These are phyloP conservation scores for Aaosphaeria pasadenensis DNA, from an alignment of 2,329 filamentous ascomycete species.

Conservation along the genomic window DNA sequence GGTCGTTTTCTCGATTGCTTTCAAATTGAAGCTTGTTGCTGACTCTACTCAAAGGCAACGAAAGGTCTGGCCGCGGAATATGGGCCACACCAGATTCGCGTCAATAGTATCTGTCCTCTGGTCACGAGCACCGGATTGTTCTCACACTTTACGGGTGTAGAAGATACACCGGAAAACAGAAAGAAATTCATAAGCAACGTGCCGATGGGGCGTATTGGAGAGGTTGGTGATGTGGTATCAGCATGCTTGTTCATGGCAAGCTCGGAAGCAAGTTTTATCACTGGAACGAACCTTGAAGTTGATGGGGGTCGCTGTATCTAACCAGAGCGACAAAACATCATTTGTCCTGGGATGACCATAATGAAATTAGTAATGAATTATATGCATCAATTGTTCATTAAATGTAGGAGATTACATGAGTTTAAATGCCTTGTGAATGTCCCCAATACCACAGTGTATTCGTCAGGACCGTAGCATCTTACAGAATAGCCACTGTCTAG, in stretches of 20 bases:
- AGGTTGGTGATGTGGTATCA: conserved; percentile 59
- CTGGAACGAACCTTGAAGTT: conserved; percentile 48
- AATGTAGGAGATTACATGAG: too few relatives aligned
- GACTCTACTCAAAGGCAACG: conserved; percentile 42
- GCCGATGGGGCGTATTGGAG: conserved; percentile 58
- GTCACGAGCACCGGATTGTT: conserved; percentile 65
- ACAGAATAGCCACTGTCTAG: conserved; percentile 6
- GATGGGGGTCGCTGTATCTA: conserved; percentile 39
- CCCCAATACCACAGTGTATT: too few relatives aligned
- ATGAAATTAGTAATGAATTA: too few relatives aligned
- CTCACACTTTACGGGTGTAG: conserved; percentile 57
- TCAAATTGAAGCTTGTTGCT: conserved; percentile 12
- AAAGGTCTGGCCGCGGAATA: conserved; percentile 72
- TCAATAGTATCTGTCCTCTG: conserved; percentile 69
- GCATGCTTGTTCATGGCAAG: conserved; percentile 57
- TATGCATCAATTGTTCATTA: too few relatives aligned
- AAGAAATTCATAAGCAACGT: conserved; percentile 55
- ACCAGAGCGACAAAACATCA: neutral
- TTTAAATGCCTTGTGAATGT: too few relatives aligned
- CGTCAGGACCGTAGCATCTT: too few relatives aligned
- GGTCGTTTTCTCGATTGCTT: conserved; percentile 20
- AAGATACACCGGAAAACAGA: conserved; percentile 57
- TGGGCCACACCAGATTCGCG: conserved; percentile 67
- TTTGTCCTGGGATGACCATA: too few relatives aligned
- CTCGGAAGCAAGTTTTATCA: conserved; percentile 59